A percentile compares a stretch with the other conserved stretches of the same genome.
Conservation (phyloP, 129 eudicot genomes). For the Arctium minus region DNA sequence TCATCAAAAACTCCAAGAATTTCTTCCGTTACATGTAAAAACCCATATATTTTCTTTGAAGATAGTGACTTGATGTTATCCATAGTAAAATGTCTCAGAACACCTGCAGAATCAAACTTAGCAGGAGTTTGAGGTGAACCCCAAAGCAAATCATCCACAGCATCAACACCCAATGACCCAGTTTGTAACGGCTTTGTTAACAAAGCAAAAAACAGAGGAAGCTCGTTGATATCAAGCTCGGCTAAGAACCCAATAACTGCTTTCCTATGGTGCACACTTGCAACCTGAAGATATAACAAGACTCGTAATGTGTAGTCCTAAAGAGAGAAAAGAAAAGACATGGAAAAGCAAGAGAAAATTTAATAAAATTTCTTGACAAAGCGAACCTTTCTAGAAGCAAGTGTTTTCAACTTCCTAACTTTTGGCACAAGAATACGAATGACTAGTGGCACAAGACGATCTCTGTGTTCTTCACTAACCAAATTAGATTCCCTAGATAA, state of each 20-base stretch:
- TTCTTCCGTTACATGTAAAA: slow-evolving; percentile 84
- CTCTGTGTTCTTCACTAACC: slow-evolving; percentile 56
- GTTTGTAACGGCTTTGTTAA: slow-evolving; percentile 53
- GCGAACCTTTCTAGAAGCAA: slow-evolving; percentile 77
- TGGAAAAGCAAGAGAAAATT: neutral
- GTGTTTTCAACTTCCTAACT: slow-evolving; percentile 70
- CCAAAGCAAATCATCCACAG: slow-evolving; percentile 33
- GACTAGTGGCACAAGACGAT: slow-evolving; percentile 62
- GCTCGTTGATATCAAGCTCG: slow-evolving; percentile 73
- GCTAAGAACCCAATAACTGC: slow-evolving; percentile 83
- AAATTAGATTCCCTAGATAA: slow-evolving; percentile 62
- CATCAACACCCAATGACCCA: slow-evolving; percentile 38
- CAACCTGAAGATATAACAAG: slow-evolving; percentile 45
- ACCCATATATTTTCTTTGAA: slow-evolving; percentile 68
- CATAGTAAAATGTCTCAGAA: slow-evolving; percentile 50
- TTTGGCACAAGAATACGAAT: slow-evolving; percentile 73
- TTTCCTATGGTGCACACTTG: slow-evolving; percentile 67
- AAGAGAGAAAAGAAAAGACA: neutral
- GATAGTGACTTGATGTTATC: slow-evolving; percentile 62
- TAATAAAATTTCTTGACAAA: neutral
- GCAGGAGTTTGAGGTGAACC: slow-evolving; percentile 20
- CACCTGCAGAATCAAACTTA: slow-evolving; percentile 30
- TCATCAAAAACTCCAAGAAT: slow-evolving; percentile 72
- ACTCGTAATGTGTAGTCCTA: neutral
- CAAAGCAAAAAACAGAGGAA: slow-evolving; percentile 71